Percentiles rank a stretch among this genome's conserved stretches.
Evolutionary conservation across 73 alveolate species (phyloP).

Genomic region (Tetrahymena borealis): DNA sequence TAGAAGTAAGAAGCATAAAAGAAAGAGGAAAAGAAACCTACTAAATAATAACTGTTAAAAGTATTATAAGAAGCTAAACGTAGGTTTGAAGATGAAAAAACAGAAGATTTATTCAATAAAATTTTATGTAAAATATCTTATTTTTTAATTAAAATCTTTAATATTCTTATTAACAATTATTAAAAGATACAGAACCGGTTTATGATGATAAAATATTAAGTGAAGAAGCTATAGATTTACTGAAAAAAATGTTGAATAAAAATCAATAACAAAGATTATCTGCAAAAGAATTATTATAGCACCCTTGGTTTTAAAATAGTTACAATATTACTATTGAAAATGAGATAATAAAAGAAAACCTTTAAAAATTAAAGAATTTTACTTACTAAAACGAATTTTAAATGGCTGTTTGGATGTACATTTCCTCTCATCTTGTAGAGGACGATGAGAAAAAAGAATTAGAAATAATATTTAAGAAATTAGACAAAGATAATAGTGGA

Average conservation of each 20-base stretch:
- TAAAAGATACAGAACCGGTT: neutral
- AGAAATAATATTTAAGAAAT: neutral
- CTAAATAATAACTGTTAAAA: neutral
- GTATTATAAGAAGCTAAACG: neutral
- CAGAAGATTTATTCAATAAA: neutral
- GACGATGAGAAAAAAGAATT: conserved; percentile 4
- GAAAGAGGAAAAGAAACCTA: neutral
- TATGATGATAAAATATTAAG: neutral
- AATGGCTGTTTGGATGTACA: conserved; percentile 13
- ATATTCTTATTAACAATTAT: neutral
- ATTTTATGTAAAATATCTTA: neutral
- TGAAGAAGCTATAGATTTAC: conserved; percentile 79
- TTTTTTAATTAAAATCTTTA: neutral
- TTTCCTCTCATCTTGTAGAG: conserved; percentile 8
- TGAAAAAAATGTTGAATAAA: conserved; percentile 68
- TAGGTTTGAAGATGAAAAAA: neutral
- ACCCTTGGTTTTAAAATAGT: conserved; percentile 63
- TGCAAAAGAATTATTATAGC: conserved; percentile 74
- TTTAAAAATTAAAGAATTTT: neutral
- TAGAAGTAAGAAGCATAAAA: neutral
- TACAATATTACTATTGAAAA: neutral
- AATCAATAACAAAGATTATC: conserved; percentile 68
- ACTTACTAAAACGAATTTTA: neutral
- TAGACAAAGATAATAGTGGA: conserved; percentile 19
- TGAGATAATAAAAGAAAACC: conserved; percentile 3